Percentiles rank a stretch among this genome's conserved stretches.
These are phyloP conservation scores for Coprinopsis cinerea DNA, from an alignment of 768 basidiomycete species.

Conservation along the genomic window DNA sequence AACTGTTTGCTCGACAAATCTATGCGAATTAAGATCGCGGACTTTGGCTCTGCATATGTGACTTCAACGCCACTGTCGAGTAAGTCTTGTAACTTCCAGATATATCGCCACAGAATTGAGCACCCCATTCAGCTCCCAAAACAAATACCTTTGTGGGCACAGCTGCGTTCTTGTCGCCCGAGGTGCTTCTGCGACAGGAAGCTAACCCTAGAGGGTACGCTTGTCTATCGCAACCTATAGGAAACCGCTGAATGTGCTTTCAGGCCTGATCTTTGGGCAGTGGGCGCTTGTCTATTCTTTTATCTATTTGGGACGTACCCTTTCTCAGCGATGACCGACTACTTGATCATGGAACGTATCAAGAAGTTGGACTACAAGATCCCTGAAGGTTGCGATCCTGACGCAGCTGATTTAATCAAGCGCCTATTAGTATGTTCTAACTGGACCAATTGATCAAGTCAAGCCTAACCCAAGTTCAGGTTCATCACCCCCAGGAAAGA, in stretches of 20 bases:
- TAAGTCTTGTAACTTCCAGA: not conserved
- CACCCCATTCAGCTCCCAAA: conserved; percentile 17
- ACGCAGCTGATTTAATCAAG: conserved; percentile 76
- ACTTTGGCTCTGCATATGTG: conserved; percentile 91
- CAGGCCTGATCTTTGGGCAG: conserved; percentile 93
- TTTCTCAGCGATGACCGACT: conserved; percentile 88
- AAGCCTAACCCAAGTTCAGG: conserved; percentile 25
- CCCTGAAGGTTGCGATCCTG: conserved; percentile 77
- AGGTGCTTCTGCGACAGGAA: conserved; percentile 54
- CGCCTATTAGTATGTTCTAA: conserved; percentile 58
- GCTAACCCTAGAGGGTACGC: conserved; percentile 73
- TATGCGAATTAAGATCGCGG: conserved; percentile 89
- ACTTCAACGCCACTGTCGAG: conserved; percentile 31
- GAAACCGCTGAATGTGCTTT: conserved; percentile 8
- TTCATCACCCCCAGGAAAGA: conserved; percentile 52
- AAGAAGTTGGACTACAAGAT: conserved; percentile 82
- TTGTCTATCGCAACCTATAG: conserved; percentile 2
- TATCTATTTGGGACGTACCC: conserved; percentile 89
- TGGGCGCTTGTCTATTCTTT: conserved; percentile 92
- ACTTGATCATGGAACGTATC: conserved; percentile 93
- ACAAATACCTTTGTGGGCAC: conserved; percentile 29
- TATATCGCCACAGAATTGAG: not conserved
- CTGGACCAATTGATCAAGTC: not conserved
- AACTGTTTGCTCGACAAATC: conserved; percentile 86
- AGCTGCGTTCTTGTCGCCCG: conserved; percentile 22